Conservation (phyloP, 768 basidiomycete species). For the Auricularia sp. region DNA sequence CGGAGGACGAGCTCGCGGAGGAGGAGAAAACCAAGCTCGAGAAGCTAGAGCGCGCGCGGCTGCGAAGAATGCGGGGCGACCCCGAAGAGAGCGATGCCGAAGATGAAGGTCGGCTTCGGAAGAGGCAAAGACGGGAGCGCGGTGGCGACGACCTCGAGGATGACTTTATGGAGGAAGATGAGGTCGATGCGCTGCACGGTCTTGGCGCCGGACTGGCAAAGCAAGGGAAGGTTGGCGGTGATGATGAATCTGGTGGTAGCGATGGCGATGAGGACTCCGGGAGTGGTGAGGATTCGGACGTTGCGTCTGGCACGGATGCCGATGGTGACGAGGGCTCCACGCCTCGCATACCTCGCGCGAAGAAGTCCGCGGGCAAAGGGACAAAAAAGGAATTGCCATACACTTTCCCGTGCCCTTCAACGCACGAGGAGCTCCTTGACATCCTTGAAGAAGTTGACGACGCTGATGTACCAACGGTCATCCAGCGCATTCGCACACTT, state of each 20-base stretch:
- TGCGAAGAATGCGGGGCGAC: constrained; percentile 78
- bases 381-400: constrained; percentile 61
- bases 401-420: constrained; percentile 81
- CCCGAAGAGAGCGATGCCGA: constrained; percentile 47
- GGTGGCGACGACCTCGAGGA: constrained; percentile 90
- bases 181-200: constrained; percentile 22
- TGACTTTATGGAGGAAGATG: constrained; percentile 36
- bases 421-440: constrained; percentile 82
- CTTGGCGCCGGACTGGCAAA: constrained; percentile 26
- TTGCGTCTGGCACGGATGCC: constrained; percentile 21
- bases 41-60: constrained; percentile 68
- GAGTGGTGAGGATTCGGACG: constrained; percentile 10
- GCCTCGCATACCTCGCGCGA: constrained; percentile 28
- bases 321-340: constrained; percentile 27
- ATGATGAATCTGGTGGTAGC: constrained; percentile 10
- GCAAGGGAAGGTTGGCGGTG: constrained; percentile 15
- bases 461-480: constrained; percentile 62
- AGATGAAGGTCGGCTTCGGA: constrained; percentile 45
- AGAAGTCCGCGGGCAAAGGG: constrained; percentile 19
- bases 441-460: constrained; percentile 65
- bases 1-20: constrained; percentile 84
- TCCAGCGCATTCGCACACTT: constrained; percentile 82
- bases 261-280: constrained; percentile 10
- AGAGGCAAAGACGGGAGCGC: constrained; percentile 38
- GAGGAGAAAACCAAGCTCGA: constrained; percentile 83